Base-by-base conservation (phyloP, 2,329 filamentous ascomycete genomes). In the Ceratocystis lukuohia region DNA sequence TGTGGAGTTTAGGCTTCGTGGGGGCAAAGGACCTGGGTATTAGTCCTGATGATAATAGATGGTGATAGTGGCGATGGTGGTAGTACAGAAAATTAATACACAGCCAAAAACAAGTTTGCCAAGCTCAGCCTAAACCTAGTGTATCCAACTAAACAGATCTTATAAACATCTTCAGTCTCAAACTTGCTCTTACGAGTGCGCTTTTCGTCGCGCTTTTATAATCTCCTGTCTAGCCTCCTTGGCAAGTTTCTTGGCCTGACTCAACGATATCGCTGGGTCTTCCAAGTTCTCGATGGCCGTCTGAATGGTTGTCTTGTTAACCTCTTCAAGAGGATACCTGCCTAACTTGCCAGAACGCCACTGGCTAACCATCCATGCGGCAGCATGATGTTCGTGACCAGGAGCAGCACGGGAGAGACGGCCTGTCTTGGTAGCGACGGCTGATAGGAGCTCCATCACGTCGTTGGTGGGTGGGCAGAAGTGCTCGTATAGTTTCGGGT, bases 391-490 rank as follows among this genome's bases (percentile, higher is more conserved):
- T 30, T 83, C 76, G 72, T 89, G 86, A 0, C 88, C 85, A 8
- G 81, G 74, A 0, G 90, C 91, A 1, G 90, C 89, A 69, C 87
- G 87, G 61, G 81, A 80, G 63, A 97, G 75, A 69, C 90, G 84
- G 6, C 94, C 94, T 7, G 88, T 90, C 71, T 86, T 87, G 65
- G 72, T 78, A 20, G 90, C 91, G 22, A 96, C 84, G 1, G 78
- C 82, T 15, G 83, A 80, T 12, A 99, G 80, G 30, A 96, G 82
- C 50, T 83, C 80, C 61, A 81, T 76, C n/a, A 96, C 79, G 70
- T 96, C 89, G 74, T 97, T 96, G 1, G 94, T 97, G 0, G 92
- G 91, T 45, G 75, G 72, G 62, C 79, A 82, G 73, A 85, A 91
- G 10, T 73, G 79, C 1, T 74, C 72, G 75, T 96, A 96, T 5